A percentile compares a stretch with the other conserved stretches of the same genome.
These are phyloP conservation scores for Daldinia eschscholtzii DNA, from an alignment of 2,329 filamentous ascomycete genomes.

Conservation along the genomic window DNA sequence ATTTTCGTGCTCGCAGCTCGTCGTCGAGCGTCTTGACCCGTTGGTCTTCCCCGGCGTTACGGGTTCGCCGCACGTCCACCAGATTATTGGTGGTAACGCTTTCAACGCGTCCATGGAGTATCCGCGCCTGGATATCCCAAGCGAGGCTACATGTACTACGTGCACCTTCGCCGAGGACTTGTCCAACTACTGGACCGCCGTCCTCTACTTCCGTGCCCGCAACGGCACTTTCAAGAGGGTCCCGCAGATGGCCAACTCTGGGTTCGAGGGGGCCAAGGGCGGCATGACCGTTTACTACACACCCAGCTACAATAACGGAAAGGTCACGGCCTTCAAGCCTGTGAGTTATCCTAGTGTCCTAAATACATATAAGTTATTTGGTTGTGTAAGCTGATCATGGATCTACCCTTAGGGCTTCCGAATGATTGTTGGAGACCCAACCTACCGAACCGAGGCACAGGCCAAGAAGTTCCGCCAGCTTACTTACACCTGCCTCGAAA, in stretches of 20 bases:
- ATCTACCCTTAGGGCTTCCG: conserved; percentile 53
- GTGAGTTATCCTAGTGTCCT: conserved; percentile 32
- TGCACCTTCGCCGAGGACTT: conserved; percentile 47
- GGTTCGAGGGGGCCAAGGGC: conserved; percentile 51
- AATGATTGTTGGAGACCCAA: conserved; percentile 58
- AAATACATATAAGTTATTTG: background rate
- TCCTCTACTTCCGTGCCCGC: conserved; percentile 52
- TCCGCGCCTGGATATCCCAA: conserved; percentile 35
- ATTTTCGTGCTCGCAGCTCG: conserved; percentile 63
- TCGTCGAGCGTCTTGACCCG: conserved; percentile 54
- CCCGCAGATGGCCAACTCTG: conserved; percentile 42
- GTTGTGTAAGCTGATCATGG: conserved; percentile 1
- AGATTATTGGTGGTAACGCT: conserved; percentile 62
- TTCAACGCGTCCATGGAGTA: conserved; percentile 51
- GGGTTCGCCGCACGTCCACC: conserved; percentile 66
- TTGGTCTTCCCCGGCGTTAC: conserved; percentile 54
- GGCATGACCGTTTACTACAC: conserved; percentile 46
- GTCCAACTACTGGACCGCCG: conserved; percentile 54
- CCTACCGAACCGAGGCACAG: conserved; percentile 51
- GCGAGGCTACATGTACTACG: conserved; percentile 39
- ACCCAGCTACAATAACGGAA: conserved; percentile 44
- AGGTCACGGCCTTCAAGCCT: conserved; percentile 58
- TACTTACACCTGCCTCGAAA: conserved; percentile 59
- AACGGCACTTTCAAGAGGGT: conserved; percentile 54
- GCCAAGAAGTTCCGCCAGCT: conserved; percentile 56